Conservation (phyloP, 495 filamentous ascomycete species). For the Aspergillus diversus region DNA sequence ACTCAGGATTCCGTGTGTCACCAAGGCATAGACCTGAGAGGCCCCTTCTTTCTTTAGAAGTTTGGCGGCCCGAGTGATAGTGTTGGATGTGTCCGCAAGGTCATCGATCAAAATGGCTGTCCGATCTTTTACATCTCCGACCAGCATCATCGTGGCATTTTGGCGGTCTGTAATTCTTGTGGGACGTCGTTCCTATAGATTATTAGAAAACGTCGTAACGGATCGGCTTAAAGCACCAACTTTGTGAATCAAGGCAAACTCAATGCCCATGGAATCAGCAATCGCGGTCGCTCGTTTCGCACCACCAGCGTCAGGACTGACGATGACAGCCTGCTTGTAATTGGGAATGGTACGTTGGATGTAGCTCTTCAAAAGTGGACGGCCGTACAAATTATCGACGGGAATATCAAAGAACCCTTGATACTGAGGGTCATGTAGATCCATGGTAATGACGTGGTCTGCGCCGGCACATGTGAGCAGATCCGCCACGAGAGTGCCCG, state of each 20-base stretch:
- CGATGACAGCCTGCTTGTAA: slow-evolving; percentile 85
- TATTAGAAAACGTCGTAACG: slow-evolving; percentile 24
- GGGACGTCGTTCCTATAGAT: slow-evolving; percentile 84
- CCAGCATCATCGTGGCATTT: slow-evolving; percentile 98
- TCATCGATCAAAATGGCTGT: slow-evolving; percentile 93
- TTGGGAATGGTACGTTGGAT: slow-evolving; percentile 87
- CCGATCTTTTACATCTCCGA: slow-evolving; percentile 81
- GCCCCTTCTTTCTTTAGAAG: slow-evolving; percentile 93
- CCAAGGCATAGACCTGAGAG: slow-evolving; percentile 80
- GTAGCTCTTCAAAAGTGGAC: slow-evolving; percentile 85
- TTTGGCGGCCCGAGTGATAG: slow-evolving; percentile 96
- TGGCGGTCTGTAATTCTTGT: slow-evolving; percentile 90
- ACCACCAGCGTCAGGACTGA: slow-evolving; percentile 94
- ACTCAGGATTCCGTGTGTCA: slow-evolving; percentile 93
- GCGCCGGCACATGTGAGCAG: slow-evolving; percentile 93
- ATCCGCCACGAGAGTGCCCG: slow-evolving; percentile 92
- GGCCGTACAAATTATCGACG: slow-evolving; percentile 93
- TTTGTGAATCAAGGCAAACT: slow-evolving; percentile 98
- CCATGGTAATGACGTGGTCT: slow-evolving; percentile 94
- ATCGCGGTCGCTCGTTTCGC: slow-evolving; percentile 97
- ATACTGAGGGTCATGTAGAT: slow-evolving; percentile 97
- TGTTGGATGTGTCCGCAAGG: slow-evolving; percentile 93
- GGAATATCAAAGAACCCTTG: slow-evolving; percentile 99
- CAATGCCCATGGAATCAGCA: slow-evolving; percentile 88
- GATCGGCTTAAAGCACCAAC: slow-evolving; percentile 52